Evolutionary conservation across 148 eudicot genomes (phyloP).

Genomic region (Persicaria maculosa): DNA sequence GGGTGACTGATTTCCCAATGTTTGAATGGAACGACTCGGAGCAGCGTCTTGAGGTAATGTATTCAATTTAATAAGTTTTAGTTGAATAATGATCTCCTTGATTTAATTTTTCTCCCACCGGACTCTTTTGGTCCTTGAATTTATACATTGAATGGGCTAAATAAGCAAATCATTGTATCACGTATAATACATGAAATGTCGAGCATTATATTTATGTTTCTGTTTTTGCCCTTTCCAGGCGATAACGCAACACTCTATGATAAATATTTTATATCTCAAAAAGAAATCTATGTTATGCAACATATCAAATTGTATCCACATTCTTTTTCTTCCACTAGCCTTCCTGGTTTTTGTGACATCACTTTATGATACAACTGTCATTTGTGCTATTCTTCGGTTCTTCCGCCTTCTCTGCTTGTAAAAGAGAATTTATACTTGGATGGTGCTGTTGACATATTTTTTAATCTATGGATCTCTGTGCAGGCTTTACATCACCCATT

Average conservation of each 20-base stretch:
- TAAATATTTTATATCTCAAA: neutral
- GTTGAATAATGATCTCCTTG: neutral
- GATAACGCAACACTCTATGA: neutral
- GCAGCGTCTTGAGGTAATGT: constrained; percentile 76
- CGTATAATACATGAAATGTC: neutral
- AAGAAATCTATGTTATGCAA: neutral
- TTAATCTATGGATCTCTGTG: constrained; percentile 14
- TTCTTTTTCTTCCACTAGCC: neutral
- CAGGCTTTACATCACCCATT: constrained; percentile 99
- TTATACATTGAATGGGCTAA: too few relatives aligned
- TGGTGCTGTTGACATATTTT: constrained; percentile 2
- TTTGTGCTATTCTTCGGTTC: neutral
- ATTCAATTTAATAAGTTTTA: neutral
- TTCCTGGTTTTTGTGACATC: neutral
- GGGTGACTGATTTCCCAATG: constrained; percentile 99
- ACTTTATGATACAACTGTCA: neutral
- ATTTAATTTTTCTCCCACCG: neutral
- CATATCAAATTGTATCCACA: neutral
- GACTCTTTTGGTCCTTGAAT: neutral
- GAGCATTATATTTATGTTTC: neutral
- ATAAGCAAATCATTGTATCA: neutral
- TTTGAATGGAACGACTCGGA: constrained; percentile 93
- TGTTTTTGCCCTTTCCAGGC: neutral
- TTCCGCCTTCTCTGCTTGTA: neutral
- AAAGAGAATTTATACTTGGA: neutral